Evolutionary conservation across 1,139 yeast species (phyloP).

Genomic region (Wickerhamiella pararugosa): DNA sequence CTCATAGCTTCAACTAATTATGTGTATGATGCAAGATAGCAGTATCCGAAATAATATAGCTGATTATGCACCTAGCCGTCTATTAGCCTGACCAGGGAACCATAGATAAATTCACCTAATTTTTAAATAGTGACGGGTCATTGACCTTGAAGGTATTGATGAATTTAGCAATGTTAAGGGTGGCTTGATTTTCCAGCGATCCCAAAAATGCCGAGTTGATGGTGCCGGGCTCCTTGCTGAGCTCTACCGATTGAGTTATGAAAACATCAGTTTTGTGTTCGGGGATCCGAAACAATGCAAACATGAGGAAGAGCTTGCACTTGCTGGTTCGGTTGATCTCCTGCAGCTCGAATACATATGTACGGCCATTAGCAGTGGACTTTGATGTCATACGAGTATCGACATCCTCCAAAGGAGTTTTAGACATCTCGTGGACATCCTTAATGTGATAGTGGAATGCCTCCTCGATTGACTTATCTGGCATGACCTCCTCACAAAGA

Average conservation of each 20-base stretch:
- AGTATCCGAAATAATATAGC: too few relatives aligned
- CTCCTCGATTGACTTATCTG: slow-evolving; percentile 8
- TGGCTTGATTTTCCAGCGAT: slow-evolving; percentile 2
- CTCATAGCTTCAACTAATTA: too few relatives aligned
- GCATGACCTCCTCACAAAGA: slow-evolving; percentile 35
- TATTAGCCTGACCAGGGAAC: not conserved
- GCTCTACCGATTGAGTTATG: slow-evolving; percentile 9
- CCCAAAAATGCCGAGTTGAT: not conserved
- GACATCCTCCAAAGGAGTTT: slow-evolving; percentile 1
- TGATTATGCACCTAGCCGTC: too few relatives aligned
- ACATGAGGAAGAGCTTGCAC: slow-evolving; percentile 8
- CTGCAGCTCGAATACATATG: slow-evolving; percentile 12
- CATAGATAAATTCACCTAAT: not conserved
- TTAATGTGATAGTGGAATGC: slow-evolving; percentile 14
- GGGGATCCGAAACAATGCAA: slow-evolving; percentile 13
- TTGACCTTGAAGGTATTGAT: not conserved
- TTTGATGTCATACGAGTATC: slow-evolving; percentile 10
- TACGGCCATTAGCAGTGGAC: slow-evolving; percentile 9
- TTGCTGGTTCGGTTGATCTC: slow-evolving; percentile 5
- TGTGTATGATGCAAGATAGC: too few relatives aligned
- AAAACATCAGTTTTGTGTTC: slow-evolving; percentile 15
- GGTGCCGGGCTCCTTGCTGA: not conserved
- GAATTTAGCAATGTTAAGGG: not conserved
- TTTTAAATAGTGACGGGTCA: not conserved
- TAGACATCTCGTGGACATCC: slow-evolving; percentile 15